Percentiles rank a stretch among this genome's conserved stretches.
Evolutionary conservation across 2,329 filamentous ascomycete genomes (phyloP).

Genomic region (Chaetothyriales sp.): DNA sequence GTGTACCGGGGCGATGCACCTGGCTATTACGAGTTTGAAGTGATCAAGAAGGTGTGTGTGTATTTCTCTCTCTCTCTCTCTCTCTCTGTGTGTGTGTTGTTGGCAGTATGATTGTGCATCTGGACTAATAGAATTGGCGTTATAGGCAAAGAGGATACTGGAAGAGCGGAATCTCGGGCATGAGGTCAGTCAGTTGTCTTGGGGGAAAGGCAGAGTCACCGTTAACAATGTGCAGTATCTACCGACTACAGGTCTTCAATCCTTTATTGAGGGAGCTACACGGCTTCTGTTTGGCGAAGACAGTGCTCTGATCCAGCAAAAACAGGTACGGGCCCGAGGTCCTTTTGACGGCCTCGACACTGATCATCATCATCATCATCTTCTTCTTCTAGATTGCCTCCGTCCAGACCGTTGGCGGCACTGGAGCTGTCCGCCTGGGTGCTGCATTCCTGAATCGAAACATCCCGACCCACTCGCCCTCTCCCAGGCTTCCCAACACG

Average conservation of each 20-base stretch:
- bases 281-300: constrained; percentile 66
- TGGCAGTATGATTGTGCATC: too few species aligned
- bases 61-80: background rate
- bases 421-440: constrained; percentile 81
- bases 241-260: constrained; percentile 70
- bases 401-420: constrained; percentile 87
- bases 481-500: background rate
- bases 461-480: background rate
- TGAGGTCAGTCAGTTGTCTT: constrained; percentile 29
- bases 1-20: constrained; percentile 26
- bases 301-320: constrained; percentile 59
- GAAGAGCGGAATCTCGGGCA: constrained; percentile 63
- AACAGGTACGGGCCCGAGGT: constrained; percentile 26
- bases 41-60: constrained; percentile 20
- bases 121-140: background rate
- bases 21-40: constrained; percentile 24
- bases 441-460: constrained; percentile 67
- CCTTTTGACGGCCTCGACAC: background rate
- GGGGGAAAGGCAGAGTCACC: too few species aligned
- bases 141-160: background rate
- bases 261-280: constrained; percentile 73
- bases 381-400: constrained; percentile 9
- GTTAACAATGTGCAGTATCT: constrained; percentile 49
- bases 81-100: too few species aligned
- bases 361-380: too few species aligned